phyloP scores from a whole-genome alignment of 345 rosid species.

The Boechera retrofracta region DNA sequence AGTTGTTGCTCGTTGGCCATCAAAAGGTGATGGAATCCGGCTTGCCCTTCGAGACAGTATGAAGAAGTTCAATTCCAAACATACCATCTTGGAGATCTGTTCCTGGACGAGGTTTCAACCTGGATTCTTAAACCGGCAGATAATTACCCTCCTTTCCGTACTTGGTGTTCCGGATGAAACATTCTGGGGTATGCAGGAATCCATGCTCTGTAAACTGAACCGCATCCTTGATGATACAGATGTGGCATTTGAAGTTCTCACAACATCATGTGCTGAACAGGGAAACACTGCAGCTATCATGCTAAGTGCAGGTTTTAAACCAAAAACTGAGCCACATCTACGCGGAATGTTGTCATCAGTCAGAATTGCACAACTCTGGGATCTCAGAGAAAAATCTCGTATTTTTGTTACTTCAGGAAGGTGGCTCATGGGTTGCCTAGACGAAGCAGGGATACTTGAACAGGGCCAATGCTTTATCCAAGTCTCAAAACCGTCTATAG shows the following conservation, averaged over 20 bases:
- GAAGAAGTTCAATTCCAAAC: conserved; percentile 71
- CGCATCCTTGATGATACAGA: conserved; percentile 69
- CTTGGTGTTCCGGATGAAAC: conserved; percentile 68
- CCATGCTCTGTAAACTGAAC: conserved; percentile 67
- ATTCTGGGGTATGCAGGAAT: conserved; percentile 77
- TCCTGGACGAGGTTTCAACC: conserved; percentile 96
- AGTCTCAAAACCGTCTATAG: conserved; percentile 74
- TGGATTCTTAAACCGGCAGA: conserved; percentile 91
- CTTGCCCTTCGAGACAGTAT: conserved; percentile 76
- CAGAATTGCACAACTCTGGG: conserved; percentile 88
- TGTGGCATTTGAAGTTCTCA: conserved; percentile 84
- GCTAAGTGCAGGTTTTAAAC: conserved; percentile 91
- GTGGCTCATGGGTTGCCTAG: conserved; percentile 97
- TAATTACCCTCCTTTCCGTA: conserved; percentile 71
- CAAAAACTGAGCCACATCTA: conserved; percentile 78
- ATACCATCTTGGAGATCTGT: conserved; percentile 77
- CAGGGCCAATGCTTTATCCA: conserved; percentile 91
- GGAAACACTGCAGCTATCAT: conserved; percentile 85
- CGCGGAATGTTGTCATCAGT: conserved; percentile 84
- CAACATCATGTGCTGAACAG: conserved; percentile 75
- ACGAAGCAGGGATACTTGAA: conserved; percentile 81
- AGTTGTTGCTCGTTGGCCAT: conserved; percentile 93
- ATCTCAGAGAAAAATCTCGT: conserved; percentile 81
- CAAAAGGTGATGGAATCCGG: conserved; percentile 58
- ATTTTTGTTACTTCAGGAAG: conserved; percentile 82